A percentile compares a stretch with the other conserved stretches of the same genome.
phyloP scores from a whole-genome alignment of 2,329 filamentous ascomycete genomes.

The Colletotrichum lentis region DNA sequence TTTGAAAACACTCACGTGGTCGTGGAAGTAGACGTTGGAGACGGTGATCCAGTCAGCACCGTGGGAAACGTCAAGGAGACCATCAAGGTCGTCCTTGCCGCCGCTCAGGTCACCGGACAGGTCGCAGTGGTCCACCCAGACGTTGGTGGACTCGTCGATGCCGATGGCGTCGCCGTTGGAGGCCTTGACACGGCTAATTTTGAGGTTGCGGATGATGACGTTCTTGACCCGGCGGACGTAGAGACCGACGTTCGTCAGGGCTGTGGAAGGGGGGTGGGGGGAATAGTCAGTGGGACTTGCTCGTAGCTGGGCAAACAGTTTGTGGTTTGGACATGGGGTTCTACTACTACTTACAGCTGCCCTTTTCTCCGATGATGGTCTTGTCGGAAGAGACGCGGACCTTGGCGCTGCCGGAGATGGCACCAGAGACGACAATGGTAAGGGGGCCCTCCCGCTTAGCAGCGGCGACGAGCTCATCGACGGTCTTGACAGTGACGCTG shows the following conservation, averaged over 20 bases:
- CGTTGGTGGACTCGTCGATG: conserved; percentile 56
- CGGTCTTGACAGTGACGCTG: conserved; percentile 44
- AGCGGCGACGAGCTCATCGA: conserved; percentile 43
- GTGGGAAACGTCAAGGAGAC: conserved; percentile 55
- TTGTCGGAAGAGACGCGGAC: conserved; percentile 51
- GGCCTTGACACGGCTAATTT: conserved; percentile 58
- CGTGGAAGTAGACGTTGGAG: conserved; percentile 54
- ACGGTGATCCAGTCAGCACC: conserved; percentile 55
- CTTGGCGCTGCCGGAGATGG: conserved; percentile 41
- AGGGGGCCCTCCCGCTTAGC: conserved; percentile 42
- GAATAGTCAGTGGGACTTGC: not conserved
- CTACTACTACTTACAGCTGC: conserved; percentile 39
- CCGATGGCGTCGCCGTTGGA: conserved; percentile 63
- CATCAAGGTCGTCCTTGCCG: conserved; percentile 56
- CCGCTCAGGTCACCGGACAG: conserved; percentile 48
- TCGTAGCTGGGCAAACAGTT: not conserved
- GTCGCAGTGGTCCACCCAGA: conserved; percentile 59
- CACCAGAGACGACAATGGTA: conserved; percentile 45
- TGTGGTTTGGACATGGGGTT: accelerated
- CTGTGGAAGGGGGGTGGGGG: conserved; percentile 31
- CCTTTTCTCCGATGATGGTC: conserved; percentile 50
- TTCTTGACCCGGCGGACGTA: conserved; percentile 60
- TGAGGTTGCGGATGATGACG: conserved; percentile 66
- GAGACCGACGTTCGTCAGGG: conserved; percentile 56
- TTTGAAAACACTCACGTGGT: conserved; percentile 46